These are phyloP conservation scores for Lichtheimia ramosa DNA, from an alignment of 371 early-diverging fungal genomes.

Conservation along the genomic window DNA sequence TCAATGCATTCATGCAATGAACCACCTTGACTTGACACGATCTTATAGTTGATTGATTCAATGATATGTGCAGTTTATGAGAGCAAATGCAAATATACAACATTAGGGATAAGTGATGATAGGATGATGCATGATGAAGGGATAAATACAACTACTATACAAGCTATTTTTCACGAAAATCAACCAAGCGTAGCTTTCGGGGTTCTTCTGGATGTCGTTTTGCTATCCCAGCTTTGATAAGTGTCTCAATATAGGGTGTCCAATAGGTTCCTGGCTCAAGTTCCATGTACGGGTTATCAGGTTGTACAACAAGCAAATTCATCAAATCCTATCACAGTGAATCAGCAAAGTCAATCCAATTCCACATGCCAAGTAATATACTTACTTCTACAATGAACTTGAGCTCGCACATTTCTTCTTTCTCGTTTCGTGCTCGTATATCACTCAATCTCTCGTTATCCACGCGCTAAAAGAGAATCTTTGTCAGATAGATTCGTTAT, in stretches of 20 bases:
- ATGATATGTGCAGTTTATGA: no score
- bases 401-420: constrained; percentile 30
- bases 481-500: neutral
- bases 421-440: constrained; percentile 1
- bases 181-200: constrained; percentile 38
- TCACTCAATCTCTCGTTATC: neutral
- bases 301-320: constrained; percentile 47
- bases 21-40: no score
- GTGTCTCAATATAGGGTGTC: constrained; percentile 57
- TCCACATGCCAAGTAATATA: neutral
- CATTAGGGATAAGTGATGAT: no score
- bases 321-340: constrained; percentile 45
- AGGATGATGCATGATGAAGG: no score
- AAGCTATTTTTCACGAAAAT: constrained; percentile 26
- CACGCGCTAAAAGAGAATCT: neutral
- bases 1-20: no score
- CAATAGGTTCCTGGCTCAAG: constrained; percentile 48
- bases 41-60: no score
- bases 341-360: neutral
- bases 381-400: constrained; percentile 36
- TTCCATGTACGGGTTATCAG: constrained; percentile 47
- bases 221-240: constrained; percentile 54
- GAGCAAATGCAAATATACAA: no score
- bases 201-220: constrained; percentile 56
- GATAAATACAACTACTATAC: no score